Conservation (phyloP, 2,329 filamentous ascomycete species). For the Colletotrichum limetticola region DNA sequence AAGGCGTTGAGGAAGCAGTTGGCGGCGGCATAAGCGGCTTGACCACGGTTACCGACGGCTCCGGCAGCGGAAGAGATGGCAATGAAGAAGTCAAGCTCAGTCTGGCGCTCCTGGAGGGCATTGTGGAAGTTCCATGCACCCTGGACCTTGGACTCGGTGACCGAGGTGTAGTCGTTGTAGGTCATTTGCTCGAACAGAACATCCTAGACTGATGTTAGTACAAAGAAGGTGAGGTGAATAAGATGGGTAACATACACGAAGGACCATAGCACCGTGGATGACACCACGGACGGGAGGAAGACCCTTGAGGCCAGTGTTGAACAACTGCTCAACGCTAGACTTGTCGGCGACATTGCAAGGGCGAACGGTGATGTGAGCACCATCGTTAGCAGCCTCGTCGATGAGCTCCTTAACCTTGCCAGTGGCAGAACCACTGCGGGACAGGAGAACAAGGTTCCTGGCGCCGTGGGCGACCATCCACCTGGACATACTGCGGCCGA, state of each 20-base stretch:
- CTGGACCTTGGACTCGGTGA: constrained; percentile 62
- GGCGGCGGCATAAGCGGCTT: constrained; percentile 63
- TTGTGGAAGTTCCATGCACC: constrained; percentile 66
- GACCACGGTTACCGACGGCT: constrained; percentile 62
- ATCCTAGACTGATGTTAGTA: constrained; percentile 45
- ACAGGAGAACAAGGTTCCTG: constrained; percentile 58
- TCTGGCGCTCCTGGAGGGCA: constrained; percentile 46
- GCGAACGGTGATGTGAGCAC: constrained; percentile 56
- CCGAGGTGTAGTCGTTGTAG: constrained; percentile 56
- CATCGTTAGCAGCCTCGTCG: constrained; percentile 49
- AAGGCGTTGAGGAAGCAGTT: constrained; percentile 59
- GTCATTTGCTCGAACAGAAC: constrained; percentile 65
- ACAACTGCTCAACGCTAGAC: constrained; percentile 34
- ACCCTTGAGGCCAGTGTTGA: constrained; percentile 36
- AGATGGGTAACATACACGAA: constrained; percentile 37
- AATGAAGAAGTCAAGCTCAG: constrained; percentile 62
- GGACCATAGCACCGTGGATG: constrained; percentile 58
- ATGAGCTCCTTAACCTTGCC: constrained; percentile 48
- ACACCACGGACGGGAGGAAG: constrained; percentile 54
- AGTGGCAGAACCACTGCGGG: constrained; percentile 55
- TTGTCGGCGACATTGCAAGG: constrained; percentile 60
- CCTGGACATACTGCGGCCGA: constrained; percentile 59
- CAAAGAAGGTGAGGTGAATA: not conserved
- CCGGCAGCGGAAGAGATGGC: constrained; percentile 63
- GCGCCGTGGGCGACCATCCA: constrained; percentile 62